A percentile compares a stretch with the other conserved stretches of the same genome.
These are phyloP conservation scores for Abrus pulchellus DNA, from an alignment of 306 rosid genomes.

Conservation along the genomic window DNA sequence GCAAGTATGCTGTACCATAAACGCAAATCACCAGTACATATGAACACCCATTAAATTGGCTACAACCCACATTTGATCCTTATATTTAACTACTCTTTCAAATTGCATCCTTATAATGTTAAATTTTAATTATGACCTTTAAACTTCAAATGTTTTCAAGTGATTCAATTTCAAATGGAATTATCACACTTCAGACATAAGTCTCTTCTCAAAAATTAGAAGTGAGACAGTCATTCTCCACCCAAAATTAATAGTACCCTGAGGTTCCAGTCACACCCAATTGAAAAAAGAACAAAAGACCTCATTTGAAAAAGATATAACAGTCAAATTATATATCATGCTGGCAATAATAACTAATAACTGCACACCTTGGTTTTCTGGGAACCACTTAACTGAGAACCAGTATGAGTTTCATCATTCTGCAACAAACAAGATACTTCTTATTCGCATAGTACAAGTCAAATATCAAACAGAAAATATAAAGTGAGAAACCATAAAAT, in stretches of 20 bases:
- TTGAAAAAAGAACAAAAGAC: not conserved
- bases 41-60: not conserved
- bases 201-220: conserved; percentile 4
- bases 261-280: conserved; percentile 9
- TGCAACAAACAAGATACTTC: conserved; percentile 58
- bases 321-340: conserved; percentile 26
- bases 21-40: not conserved
- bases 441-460: conserved; percentile 47
- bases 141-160: not conserved
- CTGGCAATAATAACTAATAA: conserved; percentile 24
- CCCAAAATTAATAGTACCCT: conserved; percentile 13
- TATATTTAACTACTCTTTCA: conserved; percentile 5
- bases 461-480: conserved; percentile 46
- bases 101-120: not conserved
- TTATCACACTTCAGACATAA: conserved; percentile 23
- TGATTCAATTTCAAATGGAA: not conserved
- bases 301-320: conserved; percentile 6
- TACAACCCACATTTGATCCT: conserved; percentile 30
- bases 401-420: conserved; percentile 62
- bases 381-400: conserved; percentile 57
- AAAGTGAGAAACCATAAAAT: conserved; percentile 11
- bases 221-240: conserved; percentile 25
- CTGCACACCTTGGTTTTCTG: conserved; percentile 66
- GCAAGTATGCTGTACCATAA: conserved; percentile 13
- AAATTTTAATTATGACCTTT: not conserved